Conservation (phyloP, 257 asterid species). For the Coffea eugenioides region DNA sequence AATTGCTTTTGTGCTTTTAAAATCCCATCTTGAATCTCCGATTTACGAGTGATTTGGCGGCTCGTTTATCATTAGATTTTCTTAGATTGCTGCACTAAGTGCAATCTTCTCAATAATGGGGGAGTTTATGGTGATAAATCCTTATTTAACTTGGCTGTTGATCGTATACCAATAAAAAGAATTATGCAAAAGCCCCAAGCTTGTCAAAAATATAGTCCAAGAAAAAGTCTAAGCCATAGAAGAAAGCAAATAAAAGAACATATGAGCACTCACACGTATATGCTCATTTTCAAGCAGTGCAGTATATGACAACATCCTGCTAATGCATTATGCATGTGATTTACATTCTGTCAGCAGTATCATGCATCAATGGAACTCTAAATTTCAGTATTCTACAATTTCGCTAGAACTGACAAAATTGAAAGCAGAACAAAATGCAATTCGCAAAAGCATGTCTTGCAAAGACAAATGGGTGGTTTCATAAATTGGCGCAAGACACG, state of each 20-base stretch:
- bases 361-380: not conserved
- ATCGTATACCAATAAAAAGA: not conserved
- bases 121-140: no score
- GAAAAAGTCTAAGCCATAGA: not conserved
- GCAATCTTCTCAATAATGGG: no score
- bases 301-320: not conserved
- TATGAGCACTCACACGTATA: not conserved
- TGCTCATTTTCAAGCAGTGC: not conserved
- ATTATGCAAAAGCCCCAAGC: not conserved
- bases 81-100: no score
- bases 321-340: not conserved
- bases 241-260: not conserved
- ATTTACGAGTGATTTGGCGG: no score
- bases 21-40: no score
- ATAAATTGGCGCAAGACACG: not conserved
- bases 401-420: no score
- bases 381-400: not conserved
- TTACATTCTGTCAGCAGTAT: not conserved
- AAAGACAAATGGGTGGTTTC: not conserved
- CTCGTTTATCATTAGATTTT: no score
- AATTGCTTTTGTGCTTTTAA: no score
- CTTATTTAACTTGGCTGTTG: no score
- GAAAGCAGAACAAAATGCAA: not conserved
- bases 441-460: not conserved
- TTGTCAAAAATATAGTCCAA: not conserved